Conservation (phyloP, 169 alveolate genomes). For the Plasmodium gonderi region DNA sequence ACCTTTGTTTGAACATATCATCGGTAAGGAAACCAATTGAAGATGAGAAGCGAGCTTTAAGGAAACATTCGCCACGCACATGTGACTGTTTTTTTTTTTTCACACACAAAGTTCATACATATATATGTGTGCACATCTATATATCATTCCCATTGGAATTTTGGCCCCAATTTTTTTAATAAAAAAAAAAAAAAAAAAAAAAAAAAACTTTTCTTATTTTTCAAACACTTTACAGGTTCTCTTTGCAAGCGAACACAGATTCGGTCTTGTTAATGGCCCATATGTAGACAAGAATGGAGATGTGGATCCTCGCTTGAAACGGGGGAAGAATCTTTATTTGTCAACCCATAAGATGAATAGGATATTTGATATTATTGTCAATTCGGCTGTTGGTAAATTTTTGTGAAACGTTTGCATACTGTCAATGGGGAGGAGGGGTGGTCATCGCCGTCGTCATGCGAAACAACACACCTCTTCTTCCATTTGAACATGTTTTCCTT, state of each 20-base stretch:
- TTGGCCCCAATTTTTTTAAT: background rate
- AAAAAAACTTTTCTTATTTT: background rate
- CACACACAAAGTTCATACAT: too few relatives aligned
- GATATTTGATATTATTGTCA: constrained; percentile 36
- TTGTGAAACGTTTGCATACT: background rate
- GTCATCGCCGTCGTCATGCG: too few relatives aligned
- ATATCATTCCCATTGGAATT: background rate
- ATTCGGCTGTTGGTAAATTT: constrained; percentile 54
- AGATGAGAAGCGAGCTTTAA: background rate
- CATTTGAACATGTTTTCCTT: too few relatives aligned
- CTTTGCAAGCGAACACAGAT: constrained; percentile 49
- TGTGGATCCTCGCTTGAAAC: constrained; percentile 36
- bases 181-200: too few relatives aligned
- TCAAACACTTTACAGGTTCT: constrained; percentile 4
- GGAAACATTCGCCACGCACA: background rate
- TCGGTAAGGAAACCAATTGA: constrained; percentile 10
- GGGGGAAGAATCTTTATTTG: constrained; percentile 59
- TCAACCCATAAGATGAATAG: constrained; percentile 30
- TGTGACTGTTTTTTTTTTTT: background rate
- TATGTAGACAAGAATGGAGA: constrained; percentile 71
- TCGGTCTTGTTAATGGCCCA: constrained; percentile 42
- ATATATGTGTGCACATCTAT: background rate
- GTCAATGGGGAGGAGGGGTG: background rate
- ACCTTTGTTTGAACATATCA: constrained; percentile 48
- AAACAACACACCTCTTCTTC: too few relatives aligned